phyloP scores from a whole-genome alignment of 805 yeast genomes.

The Kodamaea leandrae region DNA sequence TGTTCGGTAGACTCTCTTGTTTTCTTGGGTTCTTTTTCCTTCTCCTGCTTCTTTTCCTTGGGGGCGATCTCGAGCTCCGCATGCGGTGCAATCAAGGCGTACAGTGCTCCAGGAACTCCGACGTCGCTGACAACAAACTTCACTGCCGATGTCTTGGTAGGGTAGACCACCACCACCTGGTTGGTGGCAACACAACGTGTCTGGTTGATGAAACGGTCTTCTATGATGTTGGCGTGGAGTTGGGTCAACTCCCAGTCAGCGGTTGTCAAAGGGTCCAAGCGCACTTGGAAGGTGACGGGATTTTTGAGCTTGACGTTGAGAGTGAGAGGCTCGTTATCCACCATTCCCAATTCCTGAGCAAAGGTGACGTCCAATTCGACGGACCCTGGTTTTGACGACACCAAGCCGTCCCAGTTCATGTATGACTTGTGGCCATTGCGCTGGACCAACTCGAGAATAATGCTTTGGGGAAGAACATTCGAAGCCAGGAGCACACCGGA shows the following conservation, averaged over 20 bases:
- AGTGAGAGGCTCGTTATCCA: conserved; percentile 37
- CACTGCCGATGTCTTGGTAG: conserved; percentile 60
- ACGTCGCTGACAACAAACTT: conserved; percentile 49
- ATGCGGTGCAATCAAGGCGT: conserved; percentile 57
- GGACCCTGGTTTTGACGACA: conserved; percentile 26
- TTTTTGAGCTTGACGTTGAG: conserved; percentile 43
- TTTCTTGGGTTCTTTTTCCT: conserved; percentile 18
- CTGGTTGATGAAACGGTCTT: conserved; percentile 71
- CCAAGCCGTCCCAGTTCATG: conserved; percentile 70
- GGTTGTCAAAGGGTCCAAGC: conserved; percentile 71
- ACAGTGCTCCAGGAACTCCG: conserved; percentile 38
- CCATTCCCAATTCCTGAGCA: conserved; percentile 50
- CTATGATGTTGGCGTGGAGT: conserved; percentile 72
- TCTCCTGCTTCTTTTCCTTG: conserved; percentile 24
- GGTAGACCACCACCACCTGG: conserved; percentile 66
- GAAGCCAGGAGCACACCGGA: conserved; percentile 48
- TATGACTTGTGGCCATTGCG: conserved; percentile 28
- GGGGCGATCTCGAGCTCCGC: conserved; percentile 82
- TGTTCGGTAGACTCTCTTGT: conserved; percentile 23
- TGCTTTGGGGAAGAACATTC: conserved; percentile 55
- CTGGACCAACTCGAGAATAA: conserved; percentile 48
- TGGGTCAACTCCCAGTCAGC: conserved; percentile 93
- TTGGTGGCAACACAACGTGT: conserved; percentile 66
- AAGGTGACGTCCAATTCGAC: conserved; percentile 69
- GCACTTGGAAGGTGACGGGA: conserved; percentile 55